Percentiles rank a stretch among this genome's conserved stretches.
Evolutionary conservation across 2,329 filamentous ascomycete genomes (phyloP).

Genomic region (Sporothrix pallida): DNA sequence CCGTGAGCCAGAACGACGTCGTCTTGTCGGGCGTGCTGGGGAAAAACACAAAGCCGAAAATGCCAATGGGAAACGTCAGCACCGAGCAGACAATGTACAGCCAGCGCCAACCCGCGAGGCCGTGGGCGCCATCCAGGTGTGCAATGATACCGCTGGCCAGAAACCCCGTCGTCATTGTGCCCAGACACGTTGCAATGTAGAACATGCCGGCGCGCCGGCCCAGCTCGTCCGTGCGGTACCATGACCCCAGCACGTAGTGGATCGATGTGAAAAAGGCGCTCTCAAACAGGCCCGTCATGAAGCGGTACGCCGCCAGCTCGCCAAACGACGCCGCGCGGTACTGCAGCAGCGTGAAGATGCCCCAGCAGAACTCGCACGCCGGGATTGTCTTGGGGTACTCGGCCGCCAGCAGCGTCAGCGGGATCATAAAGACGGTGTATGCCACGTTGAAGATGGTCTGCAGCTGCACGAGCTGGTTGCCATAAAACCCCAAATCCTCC

Average conservation of each 20-base stretch:
- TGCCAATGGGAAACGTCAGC: slow-evolving; percentile 38
- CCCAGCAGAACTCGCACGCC: slow-evolving; percentile 34
- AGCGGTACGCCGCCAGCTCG: slow-evolving; percentile 55
- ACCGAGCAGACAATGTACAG: slow-evolving; percentile 35
- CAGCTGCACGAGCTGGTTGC: slow-evolving; percentile 51
- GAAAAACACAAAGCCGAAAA: slow-evolving; percentile 38
- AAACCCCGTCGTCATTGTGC: slow-evolving; percentile 43
- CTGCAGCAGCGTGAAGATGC: slow-evolving; percentile 38
- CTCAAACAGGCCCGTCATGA: slow-evolving; percentile 42
- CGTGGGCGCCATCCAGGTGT: slow-evolving; percentile 47
- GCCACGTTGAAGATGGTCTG: slow-evolving; percentile 41
- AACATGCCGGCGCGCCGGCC: slow-evolving; percentile 68
- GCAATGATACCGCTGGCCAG: slow-evolving; percentile 51
- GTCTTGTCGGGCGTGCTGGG: slow-evolving; percentile 32
- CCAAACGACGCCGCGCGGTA: slow-evolving; percentile 21
- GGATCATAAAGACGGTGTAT: slow-evolving; percentile 38
- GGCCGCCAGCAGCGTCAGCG: slow-evolving; percentile 28
- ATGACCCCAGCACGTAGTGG: slow-evolving; percentile 54
- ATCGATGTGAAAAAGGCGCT: slow-evolving; percentile 59
- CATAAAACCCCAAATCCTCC: slow-evolving; percentile 51
- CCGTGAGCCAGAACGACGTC: slow-evolving; percentile 38
- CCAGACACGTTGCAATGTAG: slow-evolving; percentile 62
- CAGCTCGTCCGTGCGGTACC: slow-evolving; percentile 66
- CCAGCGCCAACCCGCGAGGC: slow-evolving; percentile 38
- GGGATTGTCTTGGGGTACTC: slow-evolving; percentile 36